Evolutionary conservation across 345 rosid genomes (phyloP), one percentile per base, ranked within the genome.

Genomic region (Alliaria petiolata): DNA sequence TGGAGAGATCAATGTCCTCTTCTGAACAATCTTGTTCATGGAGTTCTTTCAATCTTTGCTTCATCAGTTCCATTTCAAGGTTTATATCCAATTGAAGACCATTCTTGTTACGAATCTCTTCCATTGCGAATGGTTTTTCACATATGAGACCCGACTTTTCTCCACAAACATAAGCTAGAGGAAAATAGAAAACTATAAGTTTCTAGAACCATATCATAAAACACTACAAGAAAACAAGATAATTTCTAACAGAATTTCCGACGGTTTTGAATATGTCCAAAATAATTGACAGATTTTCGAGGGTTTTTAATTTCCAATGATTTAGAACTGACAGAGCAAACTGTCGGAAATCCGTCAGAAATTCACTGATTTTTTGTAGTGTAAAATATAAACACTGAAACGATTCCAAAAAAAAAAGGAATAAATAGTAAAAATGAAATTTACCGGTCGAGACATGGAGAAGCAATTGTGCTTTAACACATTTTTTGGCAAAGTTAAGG

Each of bases 111-210:
- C 78, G 67, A 28, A 84, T 77, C 20, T 86, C 85, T 7, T 78
- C 82, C 74, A 80, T 67, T 2, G 1, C 9, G 25, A 78, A 81
- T 14, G 79, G 70, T 1, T 28, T 72, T 73, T 88, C 91, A 8
- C 33, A 13, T 20, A 88, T 53, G 4, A 81, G 39, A 45, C 92
- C 89, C 1, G 54, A 8, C 16, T 19, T 78, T 66, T 83, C 87
- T 5, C 90, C 90, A 2, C 86, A 85, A 12, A 87, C 92, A 62
- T 87, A 89, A 16, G 90, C 96, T 87, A 65, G 3, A 53, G 7
- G 8, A 26, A 12, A 14, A 34, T 4, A 55, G 40, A 30, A 15
- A 58, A n/a, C 31, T 31, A 14, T 5, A 30, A 30, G 15, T 71
- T 61, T 51, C 43, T 40, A 42, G 3, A 62, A 42, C 10, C 62